A percentile compares a stretch with the other conserved stretches of the same genome.
Evolutionary conservation across 257 asterid species (phyloP).

Genomic region (Galeopsis tetrahit): DNA sequence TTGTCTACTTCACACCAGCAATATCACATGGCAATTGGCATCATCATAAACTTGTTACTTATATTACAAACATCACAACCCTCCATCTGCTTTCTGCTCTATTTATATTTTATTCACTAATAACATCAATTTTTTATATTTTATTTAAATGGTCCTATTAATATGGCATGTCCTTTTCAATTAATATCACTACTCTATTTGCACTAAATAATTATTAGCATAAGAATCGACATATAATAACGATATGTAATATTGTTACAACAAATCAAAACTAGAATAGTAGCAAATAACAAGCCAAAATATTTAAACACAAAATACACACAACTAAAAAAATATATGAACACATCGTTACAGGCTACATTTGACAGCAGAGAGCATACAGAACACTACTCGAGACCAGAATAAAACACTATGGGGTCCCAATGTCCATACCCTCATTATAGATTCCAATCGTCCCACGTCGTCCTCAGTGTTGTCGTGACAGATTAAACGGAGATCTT

Average conservation of each 20-base stretch:
- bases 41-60: no score
- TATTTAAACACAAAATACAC: not conserved
- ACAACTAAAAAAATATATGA: slow-evolving; percentile 18
- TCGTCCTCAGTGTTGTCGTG: not conserved
- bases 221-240: no score
- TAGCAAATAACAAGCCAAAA: not conserved
- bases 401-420: not conserved
- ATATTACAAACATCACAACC: not conserved
- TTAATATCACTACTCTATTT: no score
- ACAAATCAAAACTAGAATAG: not conserved
- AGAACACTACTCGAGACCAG: not conserved
- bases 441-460: not conserved
- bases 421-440: not conserved
- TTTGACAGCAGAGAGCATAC: not conserved
- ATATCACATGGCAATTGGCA: not conserved
- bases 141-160: no score
- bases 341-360: slow-evolving; percentile 3
- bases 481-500: slow-evolving; percentile 28
- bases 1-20: not conserved
- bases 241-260: not conserved
- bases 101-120: no score
- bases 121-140: no score
- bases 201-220: no score
- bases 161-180: no score
- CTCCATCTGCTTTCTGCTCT: not conserved